Base-by-base conservation (phyloP, 2,329 filamentous ascomycete genomes). In the Colletotrichum melonis region DNA sequence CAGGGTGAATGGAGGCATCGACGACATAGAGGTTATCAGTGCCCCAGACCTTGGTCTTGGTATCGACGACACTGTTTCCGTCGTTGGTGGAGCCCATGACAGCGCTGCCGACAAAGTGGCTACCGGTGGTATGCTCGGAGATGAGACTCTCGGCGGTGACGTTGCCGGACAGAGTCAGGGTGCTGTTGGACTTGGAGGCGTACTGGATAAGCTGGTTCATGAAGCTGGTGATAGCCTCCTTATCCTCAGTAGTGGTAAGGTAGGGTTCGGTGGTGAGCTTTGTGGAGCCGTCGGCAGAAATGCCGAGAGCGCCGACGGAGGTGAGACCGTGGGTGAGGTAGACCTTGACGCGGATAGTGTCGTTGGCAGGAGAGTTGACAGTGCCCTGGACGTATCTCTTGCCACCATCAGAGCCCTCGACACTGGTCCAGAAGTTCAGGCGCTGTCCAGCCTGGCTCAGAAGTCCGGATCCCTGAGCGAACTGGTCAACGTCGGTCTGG, bases 1-100 rank as follows among this genome's bases (percentile, higher is more conserved):
- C 90, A 0, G 91, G 90, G 81, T 91, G 91, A 73, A 92, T 89
- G 24, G 87, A 87, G 0, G 88, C 90, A 73, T 92, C 90, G 3
- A 92, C 88, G 14, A 91, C 87, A 77, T 90, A 91, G 56, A 91
- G 81, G 80, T 91, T 91, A 70, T 90, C 87, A 0, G 88, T 91
- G 57, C 89, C 89, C 75, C 88, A 91, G 3, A 91, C 87, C 78
- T 87, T 88, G 60, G 88, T 88, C 78, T 90, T 83, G 5, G 85
- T 78, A 75, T 91, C 89, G 0, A 91, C 89, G 2, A 91, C 89
- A 1, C 86, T 82, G 30, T 81, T 86, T 3, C 89, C 88, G 38
- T 72, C 72, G 46, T 87, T 86, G 68, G 89, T 85, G 0, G 81
- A 81, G 5, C 89, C 89, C 78, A 91, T 85, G 77, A 73, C 38